Base-by-base conservation (phyloP, 1,139 yeast species). In the Candida labiduridarum region DNA sequence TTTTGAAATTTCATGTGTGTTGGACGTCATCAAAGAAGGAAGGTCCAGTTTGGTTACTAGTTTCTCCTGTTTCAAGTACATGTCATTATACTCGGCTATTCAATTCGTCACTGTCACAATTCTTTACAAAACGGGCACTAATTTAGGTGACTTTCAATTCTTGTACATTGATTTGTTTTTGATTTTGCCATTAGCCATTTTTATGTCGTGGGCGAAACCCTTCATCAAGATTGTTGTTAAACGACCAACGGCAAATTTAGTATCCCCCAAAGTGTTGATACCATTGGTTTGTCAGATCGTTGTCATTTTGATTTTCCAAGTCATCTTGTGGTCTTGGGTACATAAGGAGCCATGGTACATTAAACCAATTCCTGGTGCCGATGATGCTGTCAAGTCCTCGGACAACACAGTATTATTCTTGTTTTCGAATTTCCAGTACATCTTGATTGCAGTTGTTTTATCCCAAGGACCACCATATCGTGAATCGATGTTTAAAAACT, bases 141-240 rank as follows among this genome's bases (percentile, higher is more conserved):
- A 95, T 63, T 73, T 95, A 54, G 99, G 99, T n/a, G 99, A 94
- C 67, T 92, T 95, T 71, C 99, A 94, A 69, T 94, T 94, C 63
- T 74, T 94, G 58, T 91, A 92, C 81, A 94, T 94, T 67, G 99
- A 94, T 69, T 69, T 94, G 66, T 83, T 89, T 56, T 74, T 94
- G 64, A 95, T 94, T 59, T 79, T 94, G 50, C 99, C 99, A 5
- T 82, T 94, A 62, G 99, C 99, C 0, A 84, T 94, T 9, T 91
- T 91, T 69, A 87, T 95, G 99, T 92, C 98, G 7, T 92, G 99
- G 97, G 85, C 97, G 1, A 83, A 85, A 61, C 96, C 99, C 0
- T 86, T 74, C 61, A 74, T 77, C 2, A 67, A 63, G 30, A 71
- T 94, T 29, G 81, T 82, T 12, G 68, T 74, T 36, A 92, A 91